Evolutionary conservation across 2,329 filamentous ascomycete genomes (phyloP), one percentile per base, ranked within the genome.

Genomic region (Fusarium sambucinum): DNA sequence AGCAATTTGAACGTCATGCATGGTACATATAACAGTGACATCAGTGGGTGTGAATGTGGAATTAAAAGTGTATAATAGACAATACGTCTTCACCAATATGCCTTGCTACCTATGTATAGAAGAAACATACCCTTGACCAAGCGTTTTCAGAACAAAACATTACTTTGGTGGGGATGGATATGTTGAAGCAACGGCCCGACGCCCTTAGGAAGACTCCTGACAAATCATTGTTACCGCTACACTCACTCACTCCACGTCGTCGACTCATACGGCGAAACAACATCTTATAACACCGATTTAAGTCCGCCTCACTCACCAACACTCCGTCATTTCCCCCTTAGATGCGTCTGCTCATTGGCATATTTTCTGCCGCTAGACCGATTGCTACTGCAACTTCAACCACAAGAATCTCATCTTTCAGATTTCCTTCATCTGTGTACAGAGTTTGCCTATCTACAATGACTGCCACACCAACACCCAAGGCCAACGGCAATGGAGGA

Each of bases 401-500:
- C 51, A 67, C 60, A 63, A 55, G 35, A 44, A 35, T 38, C 56
- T 48, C 62, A 30, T 32, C 52, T 55, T 61, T 67, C 21, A 23
- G 23, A 19, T 35, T 59, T 50, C 16, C 57, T 54, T 32, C 62
- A 16, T 45, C 48, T 42, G 21, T 56, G 17, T 46, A 52, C 9
- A 51, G 47, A 63, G 19, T 37, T 45, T 59, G 47, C 33, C n/a
- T 55, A 52, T 66, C 72, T 65, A 68, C 62, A 52, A 77, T 78
- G 77, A 67, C 77, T 19, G 68, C 71, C 21, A 46, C 63, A 40
- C 30, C 60, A 41, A 38, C 41, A 30, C 48, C 65, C 41, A 76
- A 77, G 59, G 60, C 75, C 6, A 77, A 76, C 57, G 73, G 76
- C 62, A 77, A 77, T 56, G 78, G 73, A 38, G 72, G 57, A 27